Evolutionary conservation across 768 basidiomycete genomes (phyloP), one percentile per base, ranked within the genome.

Genomic region (Hebeloma cylindrosporum): DNA sequence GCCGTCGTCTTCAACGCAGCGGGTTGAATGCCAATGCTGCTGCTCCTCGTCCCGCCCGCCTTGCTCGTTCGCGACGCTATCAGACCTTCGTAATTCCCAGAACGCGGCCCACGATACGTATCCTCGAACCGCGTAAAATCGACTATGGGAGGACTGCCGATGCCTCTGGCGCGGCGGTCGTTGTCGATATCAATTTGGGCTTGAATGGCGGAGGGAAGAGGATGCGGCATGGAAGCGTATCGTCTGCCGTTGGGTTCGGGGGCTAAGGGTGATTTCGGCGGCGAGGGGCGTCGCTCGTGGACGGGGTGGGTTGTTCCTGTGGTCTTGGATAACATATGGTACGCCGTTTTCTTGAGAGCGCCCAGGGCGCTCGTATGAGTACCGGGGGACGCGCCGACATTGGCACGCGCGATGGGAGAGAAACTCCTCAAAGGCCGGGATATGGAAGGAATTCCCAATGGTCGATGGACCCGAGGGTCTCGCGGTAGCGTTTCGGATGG

Each of bases 41-140:
- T 45, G 28, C 43, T 43, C 17, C 48, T 41, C 26, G 44, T 21
- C 18, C 30, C 38, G 27, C 17, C 30, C 10, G 33, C 28, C 21
- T 40, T 32, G 18, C 23, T 27, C 17, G 43, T 22, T 41, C 31
- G 50, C 2, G 40, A 40, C 8, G 40, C 25, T 14, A 52, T 30
- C 13, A 57, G 42, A 9, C 56, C 56, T 32, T 58, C 56, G 14
- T 55, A 56, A 6, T 28, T 29, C 16, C 49, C 49, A 4, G 29
- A 48, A 18, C 60, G 44, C 18, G 58, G 53, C 3, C 48, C 53
- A 13, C 57, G 58, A 39, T 57, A 63, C 14, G 48, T 57, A 17
- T 60, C 58, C 21, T 57, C 59, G 32, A 60, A 62, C 16, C 36
- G 40, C 3, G 56, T 60, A 40, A 60, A 62, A 40, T 62, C 61